A percentile compares a stretch with the other conserved stretches of the same genome.
phyloP scores from a whole-genome alignment of 2,329 filamentous ascomycete species.

The Diaporthe sp. region DNA sequence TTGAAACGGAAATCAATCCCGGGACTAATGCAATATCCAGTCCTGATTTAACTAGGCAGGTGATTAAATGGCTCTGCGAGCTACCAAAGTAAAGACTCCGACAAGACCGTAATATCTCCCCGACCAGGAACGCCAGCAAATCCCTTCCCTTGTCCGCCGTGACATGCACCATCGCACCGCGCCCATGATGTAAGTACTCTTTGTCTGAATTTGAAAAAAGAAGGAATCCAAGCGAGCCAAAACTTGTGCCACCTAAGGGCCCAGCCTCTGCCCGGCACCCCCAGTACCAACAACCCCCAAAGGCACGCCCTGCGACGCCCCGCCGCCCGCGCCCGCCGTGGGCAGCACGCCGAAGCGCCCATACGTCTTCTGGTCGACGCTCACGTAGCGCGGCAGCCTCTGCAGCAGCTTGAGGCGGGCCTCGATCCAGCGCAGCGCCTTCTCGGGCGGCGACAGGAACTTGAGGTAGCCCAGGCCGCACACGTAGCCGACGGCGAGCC shows the following conservation, averaged over 20 bases:
- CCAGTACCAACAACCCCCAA: constrained; percentile 73
- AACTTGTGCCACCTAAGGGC: constrained; percentile 62
- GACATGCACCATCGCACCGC: not conserved
- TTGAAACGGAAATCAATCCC: too few species aligned
- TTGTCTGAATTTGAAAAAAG: not conserved
- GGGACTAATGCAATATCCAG: not conserved
- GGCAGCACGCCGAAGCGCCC: constrained; percentile 90
- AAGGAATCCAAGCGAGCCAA: not conserved
- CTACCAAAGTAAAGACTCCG: constrained; percentile 1
- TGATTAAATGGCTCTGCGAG: constrained; percentile 8
- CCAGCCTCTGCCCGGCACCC: constrained; percentile 72
- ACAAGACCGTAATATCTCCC: constrained; percentile 7
- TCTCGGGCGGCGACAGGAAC: constrained; percentile 90
- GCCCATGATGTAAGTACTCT: not conserved
- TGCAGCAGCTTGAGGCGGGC: constrained; percentile 87
- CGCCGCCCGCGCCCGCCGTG: constrained; percentile 54
- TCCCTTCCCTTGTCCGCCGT: not conserved
- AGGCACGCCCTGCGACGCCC: constrained; percentile 71
- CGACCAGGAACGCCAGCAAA: constrained; percentile 30
- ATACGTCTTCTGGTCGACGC: constrained; percentile 95
- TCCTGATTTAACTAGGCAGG: not conserved
- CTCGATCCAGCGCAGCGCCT: constrained; percentile 89
- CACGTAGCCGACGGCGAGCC: constrained; percentile 85
- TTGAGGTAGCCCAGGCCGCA: constrained; percentile 92
- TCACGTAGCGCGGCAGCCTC: constrained; percentile 90